Base-by-base conservation (phyloP, 2,329 filamentous ascomycete species). In the Scorias spongiosa region DNA sequence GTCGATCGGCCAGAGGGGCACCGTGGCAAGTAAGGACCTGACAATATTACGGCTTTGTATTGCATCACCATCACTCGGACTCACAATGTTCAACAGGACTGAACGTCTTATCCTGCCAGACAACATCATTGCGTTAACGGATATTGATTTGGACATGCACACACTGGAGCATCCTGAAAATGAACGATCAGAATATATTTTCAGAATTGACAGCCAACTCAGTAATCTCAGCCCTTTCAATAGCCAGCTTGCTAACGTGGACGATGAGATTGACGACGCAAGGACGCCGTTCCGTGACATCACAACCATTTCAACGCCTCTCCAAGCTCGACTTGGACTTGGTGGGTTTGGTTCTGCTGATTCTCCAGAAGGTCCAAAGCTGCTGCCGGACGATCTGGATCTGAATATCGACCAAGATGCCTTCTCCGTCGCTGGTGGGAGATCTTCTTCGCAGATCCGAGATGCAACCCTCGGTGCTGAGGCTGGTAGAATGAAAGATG, bases 81-180 rank as follows among this genome's bases (percentile, higher is more conserved):
- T 34, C 34, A 45, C 37, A n/a, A 8, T n/a, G 9, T 28, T 38
- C n/a, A 15, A 12, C 51, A 94, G 85, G 53, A 78, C 75, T 5
- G 77, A 83, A 18, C 80, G 88, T 52, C 78, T 95, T 44, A 68
- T 86, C 2, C 69, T 96, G 2, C 69, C 75, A 43, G 85, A 96
- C 54, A 89, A 96, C 55, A 86, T 87, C 1, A 72, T 76, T 37
- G 95, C 96, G 57, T 63, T 84, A 9, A 78, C 81, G 0, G 76
- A 81, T 38, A 69, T 78, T 29, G 66, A 69, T 29, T 66, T 79
- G 1, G 66, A 72, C 1, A 68, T 81, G 40, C 11, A 5, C 11
- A 36, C 11, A 4, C 32, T 36, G 11, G 32, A 15, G 11, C 4
- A 36, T 15, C 12, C 12, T 36, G 12, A 5, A 12, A 15, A 36